Base-by-base conservation (phyloP, 1,284 basidiomycete genomes). In the Cutaneotrichosporon mucoides region DNA sequence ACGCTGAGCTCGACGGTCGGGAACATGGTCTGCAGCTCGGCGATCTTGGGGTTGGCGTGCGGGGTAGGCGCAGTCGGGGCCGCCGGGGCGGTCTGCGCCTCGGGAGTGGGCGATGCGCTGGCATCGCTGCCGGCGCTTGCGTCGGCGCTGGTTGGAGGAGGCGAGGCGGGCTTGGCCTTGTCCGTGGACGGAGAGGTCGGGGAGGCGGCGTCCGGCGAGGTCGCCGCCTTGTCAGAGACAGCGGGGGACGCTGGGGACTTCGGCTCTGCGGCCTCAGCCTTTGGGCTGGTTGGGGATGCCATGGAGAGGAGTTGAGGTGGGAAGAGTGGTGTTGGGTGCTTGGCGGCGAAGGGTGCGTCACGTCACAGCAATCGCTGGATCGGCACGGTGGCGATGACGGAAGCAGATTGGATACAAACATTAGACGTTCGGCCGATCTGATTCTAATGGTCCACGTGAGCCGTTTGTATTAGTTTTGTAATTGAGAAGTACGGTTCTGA, bases 1-100 rank as follows among this genome's bases (percentile, higher is more conserved):
- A 78, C 74, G 35, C 59, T 58, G 8, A 63, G 37, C 15, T 78
- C 76, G 53, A 78, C 69, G 1, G 66, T 66, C 1, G 75, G 75
- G 68, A 77, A 76, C 64, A 76, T 75, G 54, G 66, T 56, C 38
- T 68, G 68, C 2, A 76, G 68, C 48, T 72, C 69, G 34, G 65
- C 61, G 37, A 76, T 64, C 53, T 75, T 73, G 5, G 73, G 70
- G 53, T 75, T 64, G 50, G 65, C 42, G 13, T 56, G 57, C 10
- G 60, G 50, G 8, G 56, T 40, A 1, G 65, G 59, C 12, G 62
- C 49, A 12, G 53, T 45, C 2, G 53, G 53, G 0, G 56, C 15
- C 2, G 58, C 41, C 12, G 60, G 38, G 4, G 55, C 53, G 9
- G 55, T 43, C 0, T 51, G 42, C 3, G 57, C n/a, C n/a, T n/a